Base-by-base conservation (phyloP, 2,329 filamentous ascomycete genomes). In the Epichloe sp. region DNA sequence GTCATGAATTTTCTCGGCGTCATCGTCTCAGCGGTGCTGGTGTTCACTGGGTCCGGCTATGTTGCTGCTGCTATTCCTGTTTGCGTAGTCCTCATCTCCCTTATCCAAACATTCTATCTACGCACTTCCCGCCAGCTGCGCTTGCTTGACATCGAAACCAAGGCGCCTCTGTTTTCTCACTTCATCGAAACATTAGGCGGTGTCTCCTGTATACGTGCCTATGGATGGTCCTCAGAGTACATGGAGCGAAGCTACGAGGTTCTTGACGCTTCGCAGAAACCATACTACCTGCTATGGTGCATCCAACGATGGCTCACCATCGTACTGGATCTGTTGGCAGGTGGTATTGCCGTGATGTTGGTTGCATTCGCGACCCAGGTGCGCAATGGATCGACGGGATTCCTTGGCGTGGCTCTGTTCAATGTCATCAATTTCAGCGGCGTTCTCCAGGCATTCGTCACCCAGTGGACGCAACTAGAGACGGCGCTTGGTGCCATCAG, bases 251-350 rank as follows among this genome's bases (percentile, higher is more conserved):
- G 56, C 43, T 38, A 42, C 26, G 45, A 36, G 34, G 52, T 55
- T 48, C 64, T 79, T 7, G 73, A 57, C 47, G 48, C 44, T 1
- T 64, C 60, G 0, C 63, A 65, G 41, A 53, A 58, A n/a, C 62
- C 62, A 0, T 62, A 55, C 6, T 65, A 78, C 52, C 60, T 76
- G 6, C 63, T 76, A 10, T 71, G 66, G 51, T 68, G 69, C 19
- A 70, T 77, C 14, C 75, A 77, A 53, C 63, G 70, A 23, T 78
- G 74, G 73, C 61, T 77, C 1, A 70, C 63, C 0, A 58, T 78
- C 2, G 71, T 73, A 1, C 57, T 78, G 10, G 72, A 77, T 52
- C 57, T 78, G 2, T 45, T 61, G 3, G 70, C 75, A 0, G 69
- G 73, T 0, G 68, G 58, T 2, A 63, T 78, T 35, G 73, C 73